Conservation (phyloP, 208 protist species). For the Leptomonas pyrrhocoris region DNA sequence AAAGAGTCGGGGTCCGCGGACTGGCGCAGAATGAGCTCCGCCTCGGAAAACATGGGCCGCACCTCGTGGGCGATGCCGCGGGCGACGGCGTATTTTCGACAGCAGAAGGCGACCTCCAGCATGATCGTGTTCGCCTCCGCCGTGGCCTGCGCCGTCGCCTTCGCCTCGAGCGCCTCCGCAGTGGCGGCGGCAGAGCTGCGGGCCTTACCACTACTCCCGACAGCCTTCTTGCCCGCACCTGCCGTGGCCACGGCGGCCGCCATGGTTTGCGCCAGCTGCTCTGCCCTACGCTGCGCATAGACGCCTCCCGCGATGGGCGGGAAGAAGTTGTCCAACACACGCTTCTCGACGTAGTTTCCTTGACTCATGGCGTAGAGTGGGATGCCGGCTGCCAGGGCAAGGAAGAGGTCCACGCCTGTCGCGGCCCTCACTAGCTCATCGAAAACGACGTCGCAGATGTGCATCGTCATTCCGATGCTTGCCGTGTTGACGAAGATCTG, state of each 20-base stretch:
- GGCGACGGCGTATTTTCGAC: conserved; percentile 65
- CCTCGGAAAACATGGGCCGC: conserved; percentile 84
- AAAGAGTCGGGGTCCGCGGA: conserved; percentile 54
- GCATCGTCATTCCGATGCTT: conserved; percentile 80
- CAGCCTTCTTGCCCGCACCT: conserved; percentile 9
- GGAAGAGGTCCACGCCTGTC: conserved; percentile 56
- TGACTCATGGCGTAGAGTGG: conserved; percentile 85
- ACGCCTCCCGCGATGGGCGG: conserved; percentile 72
- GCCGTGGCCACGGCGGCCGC: conserved; percentile 3
- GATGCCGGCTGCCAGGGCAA: conserved; percentile 62
- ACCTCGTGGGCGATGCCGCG: conserved; percentile 59
- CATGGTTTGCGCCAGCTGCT: conserved; percentile 38
- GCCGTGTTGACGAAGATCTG: conserved; percentile 64
- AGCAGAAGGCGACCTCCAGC: conserved; percentile 54
- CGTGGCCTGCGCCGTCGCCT: conserved; percentile 25
- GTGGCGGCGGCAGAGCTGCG: conserved; percentile 1
- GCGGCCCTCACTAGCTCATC: conserved; percentile 67
- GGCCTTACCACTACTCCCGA: conserved; percentile 16
- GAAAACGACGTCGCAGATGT: conserved; percentile 83
- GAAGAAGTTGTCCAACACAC: conserved; percentile 87
- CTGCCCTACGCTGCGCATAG: conserved; percentile 43
- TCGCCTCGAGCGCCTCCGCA: conserved; percentile 26
- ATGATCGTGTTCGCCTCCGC: conserved; percentile 42
- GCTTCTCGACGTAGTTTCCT: conserved; percentile 88
- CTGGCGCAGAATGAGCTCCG: conserved; percentile 79